Conservation (phyloP, 2,329 filamentous ascomycete species). For the Clarireedia homoeocarpa region DNA sequence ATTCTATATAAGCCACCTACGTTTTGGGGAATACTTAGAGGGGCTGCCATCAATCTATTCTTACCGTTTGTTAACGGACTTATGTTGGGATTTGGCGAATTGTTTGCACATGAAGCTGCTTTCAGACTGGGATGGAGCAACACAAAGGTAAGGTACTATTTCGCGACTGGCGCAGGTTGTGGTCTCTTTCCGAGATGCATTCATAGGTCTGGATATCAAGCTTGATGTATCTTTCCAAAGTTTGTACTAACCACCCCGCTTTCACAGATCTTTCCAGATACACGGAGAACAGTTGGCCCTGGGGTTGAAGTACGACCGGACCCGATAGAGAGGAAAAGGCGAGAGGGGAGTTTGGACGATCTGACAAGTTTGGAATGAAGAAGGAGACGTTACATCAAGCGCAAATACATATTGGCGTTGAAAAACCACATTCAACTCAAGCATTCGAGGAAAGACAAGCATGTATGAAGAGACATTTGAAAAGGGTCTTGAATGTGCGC, state of each 20-base stretch:
- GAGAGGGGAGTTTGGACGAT: constrained; percentile 47
- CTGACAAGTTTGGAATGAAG: constrained; percentile 49
- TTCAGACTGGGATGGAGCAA: constrained; percentile 89
- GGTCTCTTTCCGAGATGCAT: not conserved
- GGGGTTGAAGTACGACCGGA: constrained; percentile 74
- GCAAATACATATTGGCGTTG: constrained; percentile 18
- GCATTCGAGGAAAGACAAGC: not conserved
- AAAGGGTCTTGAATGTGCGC: not conserved
- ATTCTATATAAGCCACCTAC: constrained; percentile 87
- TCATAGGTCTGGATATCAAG: too few relatives aligned
- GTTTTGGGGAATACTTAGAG: constrained; percentile 74
- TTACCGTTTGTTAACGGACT: constrained; percentile 94
- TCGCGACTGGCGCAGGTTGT: too few relatives aligned
- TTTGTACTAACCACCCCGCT: not conserved
- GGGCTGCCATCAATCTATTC: constrained; percentile 91
- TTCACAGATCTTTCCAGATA: constrained; percentile 27
- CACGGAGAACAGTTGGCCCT: constrained; percentile 58
- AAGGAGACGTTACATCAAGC: not conserved
- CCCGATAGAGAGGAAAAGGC: constrained; percentile 36
- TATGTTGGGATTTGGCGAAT: constrained; percentile 95
- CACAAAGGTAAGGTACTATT: constrained; percentile 62
- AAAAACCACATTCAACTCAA: constrained; percentile 13
- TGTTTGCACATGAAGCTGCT: constrained; percentile 93
- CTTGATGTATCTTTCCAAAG: not conserved
- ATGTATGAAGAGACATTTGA: not conserved